Evolutionary conservation across 2,329 filamentous ascomycete species (phyloP), one percentile per base, ranked within the genome.

Genomic region (Xylariales sp.): DNA sequence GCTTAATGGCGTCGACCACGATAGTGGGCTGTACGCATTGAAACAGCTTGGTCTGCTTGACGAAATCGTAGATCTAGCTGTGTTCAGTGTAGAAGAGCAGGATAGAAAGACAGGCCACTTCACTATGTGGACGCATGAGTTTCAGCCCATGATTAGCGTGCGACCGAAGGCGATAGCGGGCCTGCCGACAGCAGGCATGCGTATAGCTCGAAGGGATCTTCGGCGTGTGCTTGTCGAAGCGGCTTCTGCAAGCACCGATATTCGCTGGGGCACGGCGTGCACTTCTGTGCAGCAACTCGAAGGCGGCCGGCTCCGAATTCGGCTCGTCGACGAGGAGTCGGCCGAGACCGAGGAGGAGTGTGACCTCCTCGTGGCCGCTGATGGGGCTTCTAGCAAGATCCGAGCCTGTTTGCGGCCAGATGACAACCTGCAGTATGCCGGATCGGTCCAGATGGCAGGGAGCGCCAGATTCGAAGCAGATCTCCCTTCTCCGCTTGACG

Each of bases 351-450:
- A 57, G 7, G 70, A 72, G 30, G 72, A 77, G 32, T 82, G 81
- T 52, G 82, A 85, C 66, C 16, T 85, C 0, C 76, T 85, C 7
- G 75, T 85, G 43, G 82, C 78, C 0, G 82, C 83, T 0, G 84
- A 85, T 66, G 84, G 83, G 0, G 78, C 81, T 0, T 78, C 73
- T 18, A 84, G 81, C 68, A 82, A 79, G 64, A 74, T 85, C 2
- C 74, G 84, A 41, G 71, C 73, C 12, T 68, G 48, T 8, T 68
- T 85, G 5, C 75, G 83, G 18, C 82, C 82, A 8, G 66, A 77
- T 6, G 81, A 84, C 60, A 72, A 60, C 1, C 75, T 84, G 1
- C 43, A 78, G 14, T 84, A 80, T 69, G 75, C 79, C 1, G 82
- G 83, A 0, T 79, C 79, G 3, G 75, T 82, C 3, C 75, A 80